phyloP scores from a whole-genome alignment of 2,329 filamentous ascomycete genomes.

The Aspergillus ochraceoroseus region DNA sequence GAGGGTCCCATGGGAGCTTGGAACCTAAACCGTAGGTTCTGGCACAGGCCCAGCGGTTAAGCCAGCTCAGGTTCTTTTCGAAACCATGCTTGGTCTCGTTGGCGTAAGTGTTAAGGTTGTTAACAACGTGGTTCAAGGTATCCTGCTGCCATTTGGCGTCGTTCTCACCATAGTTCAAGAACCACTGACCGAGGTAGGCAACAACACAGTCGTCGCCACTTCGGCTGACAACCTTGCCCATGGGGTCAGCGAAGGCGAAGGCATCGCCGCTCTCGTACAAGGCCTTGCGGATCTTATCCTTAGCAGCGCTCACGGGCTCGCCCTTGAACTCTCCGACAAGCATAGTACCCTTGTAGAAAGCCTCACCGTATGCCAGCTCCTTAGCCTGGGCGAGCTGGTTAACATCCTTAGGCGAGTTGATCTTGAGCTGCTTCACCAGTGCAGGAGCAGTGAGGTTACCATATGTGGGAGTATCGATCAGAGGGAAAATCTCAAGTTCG shows the following conservation, averaged over 20 bases:
- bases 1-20: conserved; percentile 87
- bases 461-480: conserved; percentile 84
- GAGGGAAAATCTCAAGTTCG: conserved; percentile 78
- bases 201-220: conserved; percentile 92
- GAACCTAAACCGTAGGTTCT: conserved; percentile 88
- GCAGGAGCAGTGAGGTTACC: conserved; percentile 77
- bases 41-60: conserved; percentile 93
- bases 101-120: conserved; percentile 74
- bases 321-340: conserved; percentile 82
- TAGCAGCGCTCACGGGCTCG: conserved; percentile 77
- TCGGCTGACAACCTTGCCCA: conserved; percentile 80
- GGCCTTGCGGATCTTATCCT: conserved; percentile 74
- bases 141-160: conserved; percentile 70
- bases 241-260: conserved; percentile 90
- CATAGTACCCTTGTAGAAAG: conserved; percentile 93
- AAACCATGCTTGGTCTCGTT: conserved; percentile 73
- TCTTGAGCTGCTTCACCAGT: conserved; percentile 89
- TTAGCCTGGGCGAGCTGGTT: conserved; percentile 91
- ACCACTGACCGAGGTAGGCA: conserved; percentile 94
- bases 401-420: conserved; percentile 89
- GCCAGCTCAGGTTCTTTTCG: conserved; percentile 80
- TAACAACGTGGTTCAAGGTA: conserved; percentile 67
- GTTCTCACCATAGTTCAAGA: conserved; percentile 90
- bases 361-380: conserved; percentile 93
- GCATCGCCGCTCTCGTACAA: conserved; percentile 72